Conservation (phyloP, 352 stramenopile species). For the Globisporangium megalacanthum region DNA sequence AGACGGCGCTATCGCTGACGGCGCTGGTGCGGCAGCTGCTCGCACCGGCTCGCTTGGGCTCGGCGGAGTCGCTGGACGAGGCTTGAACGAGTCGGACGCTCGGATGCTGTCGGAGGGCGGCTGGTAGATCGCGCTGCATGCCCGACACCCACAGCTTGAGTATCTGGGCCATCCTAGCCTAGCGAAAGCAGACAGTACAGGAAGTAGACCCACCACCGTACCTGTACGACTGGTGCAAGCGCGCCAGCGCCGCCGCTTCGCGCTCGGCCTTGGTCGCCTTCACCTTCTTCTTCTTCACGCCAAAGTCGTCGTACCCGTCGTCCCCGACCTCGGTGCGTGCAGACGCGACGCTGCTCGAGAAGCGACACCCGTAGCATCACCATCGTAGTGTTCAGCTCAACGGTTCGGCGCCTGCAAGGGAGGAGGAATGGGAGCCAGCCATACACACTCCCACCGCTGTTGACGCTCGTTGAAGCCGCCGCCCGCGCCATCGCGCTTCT, state of each 20-base stretch:
- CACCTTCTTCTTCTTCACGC: constrained; percentile 74
- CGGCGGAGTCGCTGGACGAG: background rate
- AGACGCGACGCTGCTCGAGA: constrained; percentile 45
- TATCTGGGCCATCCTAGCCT: background rate
- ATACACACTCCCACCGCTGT: constrained; percentile 40
- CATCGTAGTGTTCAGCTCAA: no score
- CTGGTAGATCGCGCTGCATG: constrained; percentile 45
- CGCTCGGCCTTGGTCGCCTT: constrained; percentile 72
- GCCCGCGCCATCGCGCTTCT: constrained; percentile 69
- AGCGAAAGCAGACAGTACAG: background rate
- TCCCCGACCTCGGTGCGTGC: constrained; percentile 74
- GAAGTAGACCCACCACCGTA: constrained; percentile 6
- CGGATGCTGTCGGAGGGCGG: constrained; percentile 6
- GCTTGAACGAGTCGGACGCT: background rate
- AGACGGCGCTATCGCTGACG: background rate
- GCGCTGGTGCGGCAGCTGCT: background rate
- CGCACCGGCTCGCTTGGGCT: background rate
- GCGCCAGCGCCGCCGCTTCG: constrained; percentile 73
- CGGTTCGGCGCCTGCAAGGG: no score
- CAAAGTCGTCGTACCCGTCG: constrained; percentile 87
- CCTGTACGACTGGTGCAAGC: constrained; percentile 80
- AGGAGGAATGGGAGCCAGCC: no score
- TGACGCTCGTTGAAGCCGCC: constrained; percentile 85
- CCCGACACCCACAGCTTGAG: background rate
- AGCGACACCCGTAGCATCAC: no score